A percentile compares a stretch with the other conserved stretches of the same genome.
phyloP scores from a whole-genome alignment of 495 filamentous ascomycete genomes.

The Penicillium macrosclerotiorum region DNA sequence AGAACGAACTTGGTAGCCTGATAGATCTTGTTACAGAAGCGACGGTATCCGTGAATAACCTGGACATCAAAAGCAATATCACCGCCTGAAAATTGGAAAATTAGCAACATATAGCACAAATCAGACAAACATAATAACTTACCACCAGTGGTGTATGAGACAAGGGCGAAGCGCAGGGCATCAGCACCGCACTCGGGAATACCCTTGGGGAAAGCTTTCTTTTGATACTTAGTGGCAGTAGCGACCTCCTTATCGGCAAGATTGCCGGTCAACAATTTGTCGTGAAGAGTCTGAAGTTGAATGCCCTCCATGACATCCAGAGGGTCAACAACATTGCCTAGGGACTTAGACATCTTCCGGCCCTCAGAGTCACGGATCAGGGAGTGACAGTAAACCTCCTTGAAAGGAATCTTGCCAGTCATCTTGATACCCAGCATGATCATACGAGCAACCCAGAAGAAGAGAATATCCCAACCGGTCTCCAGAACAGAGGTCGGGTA shows the following conservation, averaged over 20 bases:
- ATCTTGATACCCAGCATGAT: constrained; percentile 77
- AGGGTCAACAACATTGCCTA: constrained; percentile 82
- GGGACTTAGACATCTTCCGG: constrained; percentile 81
- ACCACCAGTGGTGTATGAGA: constrained; percentile 84
- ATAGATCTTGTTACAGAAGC: constrained; percentile 92
- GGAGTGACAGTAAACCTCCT: constrained; percentile 75
- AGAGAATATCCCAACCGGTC: constrained; percentile 83
- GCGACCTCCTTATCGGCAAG: constrained; percentile 71
- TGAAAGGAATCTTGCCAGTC: constrained; percentile 74
- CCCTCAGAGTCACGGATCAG: constrained; percentile 76
- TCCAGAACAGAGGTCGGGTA: constrained; percentile 75
- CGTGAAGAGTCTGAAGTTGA: constrained; percentile 61
- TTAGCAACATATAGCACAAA: too few relatives aligned
- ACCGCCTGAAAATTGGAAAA: constrained; percentile 45
- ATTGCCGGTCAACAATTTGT: constrained; percentile 69
- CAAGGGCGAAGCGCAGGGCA: constrained; percentile 77
- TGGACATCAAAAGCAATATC: constrained; percentile 84
- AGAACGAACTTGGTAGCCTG: constrained; percentile 77
- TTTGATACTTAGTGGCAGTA: constrained; percentile 72
- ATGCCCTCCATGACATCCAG: constrained; percentile 78
- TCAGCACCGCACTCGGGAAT: constrained; percentile 88
- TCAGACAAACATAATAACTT: constrained; percentile 25
- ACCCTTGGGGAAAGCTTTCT: constrained; percentile 73
- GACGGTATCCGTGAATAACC: constrained; percentile 78
- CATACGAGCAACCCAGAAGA: constrained; percentile 86